Percentiles rank a stretch among this genome's conserved stretches.
phyloP scores from a whole-genome alignment of 257 asterid genomes.

The Buddleja alternifolia region DNA sequence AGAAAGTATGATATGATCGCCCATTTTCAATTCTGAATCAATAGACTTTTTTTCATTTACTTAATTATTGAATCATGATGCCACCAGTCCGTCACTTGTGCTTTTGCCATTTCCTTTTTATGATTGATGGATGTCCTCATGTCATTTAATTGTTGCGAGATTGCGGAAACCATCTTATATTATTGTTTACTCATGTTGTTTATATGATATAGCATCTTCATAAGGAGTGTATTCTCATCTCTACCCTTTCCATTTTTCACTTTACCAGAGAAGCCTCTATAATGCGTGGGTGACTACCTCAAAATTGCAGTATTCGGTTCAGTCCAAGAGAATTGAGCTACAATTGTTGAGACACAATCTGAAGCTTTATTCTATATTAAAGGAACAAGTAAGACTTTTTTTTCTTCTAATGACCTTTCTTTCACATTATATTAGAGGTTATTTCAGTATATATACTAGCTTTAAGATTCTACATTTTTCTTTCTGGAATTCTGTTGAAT shows the following conservation, averaged over 20 bases:
- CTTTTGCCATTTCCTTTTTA: background rate
- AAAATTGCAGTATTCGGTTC: constrained; percentile 63
- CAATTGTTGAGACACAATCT: constrained; percentile 55
- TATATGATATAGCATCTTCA: constrained; percentile 3
- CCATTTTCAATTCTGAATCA: constrained; percentile 4
- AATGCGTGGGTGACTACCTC: constrained; percentile 72
- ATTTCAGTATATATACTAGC: constrained; percentile 10
- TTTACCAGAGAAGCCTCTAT: constrained; percentile 70
- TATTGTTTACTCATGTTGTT: background rate
- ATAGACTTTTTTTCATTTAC: background rate
- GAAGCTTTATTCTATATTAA: constrained; percentile 65
- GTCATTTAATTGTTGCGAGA: constrained; percentile 9
- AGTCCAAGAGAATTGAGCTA: constrained; percentile 63
- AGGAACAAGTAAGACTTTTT: constrained; percentile 62
- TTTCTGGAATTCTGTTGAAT: constrained; percentile 15
- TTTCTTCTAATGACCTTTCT: background rate
- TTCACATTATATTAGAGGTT: background rate
- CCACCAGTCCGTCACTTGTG: no score
- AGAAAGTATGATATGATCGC: background rate
- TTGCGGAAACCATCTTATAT: background rate
- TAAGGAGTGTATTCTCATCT: constrained; percentile 25
- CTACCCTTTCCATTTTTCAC: constrained; percentile 16
- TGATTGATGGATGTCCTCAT: background rate
- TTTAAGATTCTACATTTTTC: constrained; percentile 4
- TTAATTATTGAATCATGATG: constrained; percentile 1